phyloP scores from a whole-genome alignment of 2,329 filamentous ascomycete genomes.

The Epichloe bromicola region DNA sequence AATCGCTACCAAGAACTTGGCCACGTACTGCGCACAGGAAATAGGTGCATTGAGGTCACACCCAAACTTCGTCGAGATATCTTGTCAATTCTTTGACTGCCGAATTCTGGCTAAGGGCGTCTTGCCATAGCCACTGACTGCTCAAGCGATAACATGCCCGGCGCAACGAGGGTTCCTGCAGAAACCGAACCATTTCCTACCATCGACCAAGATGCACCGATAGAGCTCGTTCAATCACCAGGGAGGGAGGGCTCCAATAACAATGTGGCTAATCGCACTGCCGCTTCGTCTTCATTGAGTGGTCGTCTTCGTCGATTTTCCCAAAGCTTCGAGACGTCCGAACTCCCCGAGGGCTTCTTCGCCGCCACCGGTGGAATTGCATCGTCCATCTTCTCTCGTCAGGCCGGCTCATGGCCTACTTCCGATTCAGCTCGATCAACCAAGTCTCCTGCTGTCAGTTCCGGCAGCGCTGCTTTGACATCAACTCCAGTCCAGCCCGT shows the following conservation, averaged over 20 bases:
- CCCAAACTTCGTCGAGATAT: neutral
- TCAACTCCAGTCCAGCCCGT: slow-evolving; percentile 1
- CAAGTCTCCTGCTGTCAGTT: slow-evolving; percentile 2
- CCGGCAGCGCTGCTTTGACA: neutral
- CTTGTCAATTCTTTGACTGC: neutral
- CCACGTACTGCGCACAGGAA: too few species aligned
- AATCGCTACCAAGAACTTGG: neutral
- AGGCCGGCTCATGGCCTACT: slow-evolving; percentile 9
- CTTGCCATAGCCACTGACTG: neutral
- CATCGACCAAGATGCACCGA: slow-evolving; percentile 8
- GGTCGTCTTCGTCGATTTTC: slow-evolving; percentile 20
- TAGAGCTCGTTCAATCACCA: neutral
- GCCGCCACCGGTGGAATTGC: slow-evolving; percentile 33
- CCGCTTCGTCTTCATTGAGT: slow-evolving; percentile 20
- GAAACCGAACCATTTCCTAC: slow-evolving; percentile 16
- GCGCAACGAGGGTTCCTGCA: slow-evolving; percentile 1
- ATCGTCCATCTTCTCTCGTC: slow-evolving; percentile 23
- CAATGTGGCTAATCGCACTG: slow-evolving; percentile 12
- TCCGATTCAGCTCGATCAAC: slow-evolving; percentile 10
- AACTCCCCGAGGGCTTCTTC: slow-evolving; percentile 33
- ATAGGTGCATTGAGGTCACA: too few species aligned
- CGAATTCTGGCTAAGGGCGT: neutral
- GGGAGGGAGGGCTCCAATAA: slow-evolving; percentile 3
- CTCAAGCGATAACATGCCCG: slow-evolving; percentile 2
- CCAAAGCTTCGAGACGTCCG: slow-evolving; percentile 30